Evolutionary conservation across 768 basidiomycete genomes (phyloP).

Genomic region (Tricholoma matsutake): DNA sequence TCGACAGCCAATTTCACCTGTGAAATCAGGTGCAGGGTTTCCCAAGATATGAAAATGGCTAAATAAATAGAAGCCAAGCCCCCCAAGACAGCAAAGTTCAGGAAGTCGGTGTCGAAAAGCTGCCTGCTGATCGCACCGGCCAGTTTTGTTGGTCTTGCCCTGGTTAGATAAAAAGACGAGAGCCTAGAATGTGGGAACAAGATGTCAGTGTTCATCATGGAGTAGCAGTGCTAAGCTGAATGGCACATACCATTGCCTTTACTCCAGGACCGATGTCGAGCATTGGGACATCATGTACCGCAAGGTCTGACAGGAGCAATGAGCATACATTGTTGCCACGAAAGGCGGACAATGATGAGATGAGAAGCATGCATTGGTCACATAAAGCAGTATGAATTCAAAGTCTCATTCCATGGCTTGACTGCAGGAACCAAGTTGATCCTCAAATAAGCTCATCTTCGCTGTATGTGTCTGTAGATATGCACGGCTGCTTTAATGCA

Average conservation of each 20-base stretch:
- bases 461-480: constrained; percentile 3
- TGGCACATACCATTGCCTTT: constrained; percentile 14
- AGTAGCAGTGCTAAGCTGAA: background rate
- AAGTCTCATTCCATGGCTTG: constrained; percentile 1
- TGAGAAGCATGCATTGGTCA: constrained; percentile 30
- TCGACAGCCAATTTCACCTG: constrained; percentile 23
- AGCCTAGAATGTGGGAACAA: constrained; percentile 17
- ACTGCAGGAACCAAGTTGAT: constrained; percentile 20
- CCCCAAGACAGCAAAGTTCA: constrained; percentile 10
- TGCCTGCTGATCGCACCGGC: constrained; percentile 29
- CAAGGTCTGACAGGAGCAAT: constrained; percentile 24
- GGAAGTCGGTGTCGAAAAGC: constrained; percentile 24
- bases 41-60: constrained; percentile 27
- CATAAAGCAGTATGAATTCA: constrained; percentile 17
- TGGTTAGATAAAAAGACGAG: constrained; percentile 25
- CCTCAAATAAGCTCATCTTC: constrained; percentile 14
- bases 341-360: constrained; percentile 24
- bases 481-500: constrained; percentile 24
- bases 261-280: constrained; percentile 14
- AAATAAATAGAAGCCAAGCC: constrained; percentile 25
- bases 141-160: constrained; percentile 30
- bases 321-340: constrained; percentile 26
- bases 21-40: constrained; percentile 17
- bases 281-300: constrained; percentile 15
- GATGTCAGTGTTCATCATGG: background rate